A percentile compares a stretch with the other conserved stretches of the same genome.
phyloP scores from a whole-genome alignment of 352 stramenopile genomes.

The Phytophthora pinifolia region DNA sequence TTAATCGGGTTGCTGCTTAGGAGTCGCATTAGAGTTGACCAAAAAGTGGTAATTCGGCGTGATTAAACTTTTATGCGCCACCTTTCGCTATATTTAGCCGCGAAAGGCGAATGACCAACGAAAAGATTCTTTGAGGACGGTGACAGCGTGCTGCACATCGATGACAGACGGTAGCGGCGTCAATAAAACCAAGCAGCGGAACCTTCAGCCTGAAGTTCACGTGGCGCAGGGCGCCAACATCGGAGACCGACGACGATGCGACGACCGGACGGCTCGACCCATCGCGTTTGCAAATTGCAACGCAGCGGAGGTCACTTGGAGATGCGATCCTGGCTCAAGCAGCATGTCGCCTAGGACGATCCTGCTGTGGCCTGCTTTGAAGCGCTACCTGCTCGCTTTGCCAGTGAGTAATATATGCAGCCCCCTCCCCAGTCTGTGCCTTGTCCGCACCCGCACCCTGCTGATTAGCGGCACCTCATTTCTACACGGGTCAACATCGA shows the following conservation, averaged over 20 bases:
- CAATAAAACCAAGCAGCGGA: no score
- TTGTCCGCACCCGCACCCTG: constrained; percentile 12
- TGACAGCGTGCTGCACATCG: not conserved
- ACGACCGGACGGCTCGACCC: constrained; percentile 18
- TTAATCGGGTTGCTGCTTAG: no score
- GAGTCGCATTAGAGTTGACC: no score
- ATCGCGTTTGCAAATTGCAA: constrained; percentile 11
- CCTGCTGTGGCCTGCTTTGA: not conserved
- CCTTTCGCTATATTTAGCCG: no score
- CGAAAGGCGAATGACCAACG: constrained; percentile 1
- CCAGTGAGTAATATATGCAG: constrained; percentile 22
- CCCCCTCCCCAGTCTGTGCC: constrained; percentile 8
- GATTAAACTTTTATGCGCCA: no score
- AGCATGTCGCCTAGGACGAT: no score
- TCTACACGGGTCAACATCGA: constrained; percentile 14
- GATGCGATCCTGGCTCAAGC: not conserved
- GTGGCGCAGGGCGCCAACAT: not conserved
- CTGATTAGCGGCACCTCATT: constrained; percentile 23
- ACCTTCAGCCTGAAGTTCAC: no score
- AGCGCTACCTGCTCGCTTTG: not conserved
- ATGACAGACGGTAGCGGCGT: no score
- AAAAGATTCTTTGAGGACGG: not conserved
- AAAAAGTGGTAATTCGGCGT: no score
- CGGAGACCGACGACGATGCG: constrained; percentile 3
- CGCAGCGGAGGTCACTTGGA: not conserved